phyloP scores from a whole-genome alignment of 2,329 filamentous ascomycete genomes.

The Piedraia hortae region DNA sequence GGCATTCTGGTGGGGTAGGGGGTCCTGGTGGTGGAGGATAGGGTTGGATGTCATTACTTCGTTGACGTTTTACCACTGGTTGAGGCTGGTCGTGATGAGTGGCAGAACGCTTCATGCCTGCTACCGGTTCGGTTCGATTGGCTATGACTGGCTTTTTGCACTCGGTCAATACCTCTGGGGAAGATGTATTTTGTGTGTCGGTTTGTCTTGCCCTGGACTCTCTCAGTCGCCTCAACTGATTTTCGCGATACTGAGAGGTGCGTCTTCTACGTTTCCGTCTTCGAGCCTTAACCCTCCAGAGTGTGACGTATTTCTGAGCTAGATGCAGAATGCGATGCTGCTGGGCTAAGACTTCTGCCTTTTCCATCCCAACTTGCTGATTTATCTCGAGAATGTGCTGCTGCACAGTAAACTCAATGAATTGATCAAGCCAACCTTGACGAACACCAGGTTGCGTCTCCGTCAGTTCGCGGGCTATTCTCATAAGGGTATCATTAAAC shows the following conservation, averaged over 20 bases:
- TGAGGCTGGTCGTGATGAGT: neutral
- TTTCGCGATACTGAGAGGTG: conserved; percentile 13
- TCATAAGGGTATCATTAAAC: too few relatives aligned
- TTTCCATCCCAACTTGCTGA: conserved; percentile 10
- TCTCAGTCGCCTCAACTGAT: too few relatives aligned
- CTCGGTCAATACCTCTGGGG: too few relatives aligned
- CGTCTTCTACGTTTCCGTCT: conserved; percentile 11
- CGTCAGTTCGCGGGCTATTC: neutral
- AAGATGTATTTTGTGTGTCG: too few relatives aligned
- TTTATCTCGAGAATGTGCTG: conserved; percentile 12
- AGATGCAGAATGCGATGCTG: conserved; percentile 7
- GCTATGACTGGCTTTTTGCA: conserved; percentile 1
- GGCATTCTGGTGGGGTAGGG: too few relatives aligned
- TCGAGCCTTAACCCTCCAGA: conserved; percentile 15
- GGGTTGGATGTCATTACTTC: conserved; percentile 4
- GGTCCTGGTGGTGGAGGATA: too few relatives aligned
- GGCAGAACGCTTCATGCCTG: neutral
- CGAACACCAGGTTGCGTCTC: conserved; percentile 7
- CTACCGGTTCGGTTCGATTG: neutral
- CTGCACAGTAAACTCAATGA: conserved; percentile 15
- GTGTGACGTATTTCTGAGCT: conserved; percentile 12
- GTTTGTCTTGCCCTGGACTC: conserved; percentile 7
- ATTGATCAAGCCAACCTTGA: conserved; percentile 19
- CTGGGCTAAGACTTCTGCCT: conserved; percentile 2
- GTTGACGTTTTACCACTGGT: conserved; percentile 5